These are phyloP conservation scores for Fusarium transvaalense DNA, from an alignment of 2,329 filamentous ascomycete genomes.

Conservation along the genomic window DNA sequence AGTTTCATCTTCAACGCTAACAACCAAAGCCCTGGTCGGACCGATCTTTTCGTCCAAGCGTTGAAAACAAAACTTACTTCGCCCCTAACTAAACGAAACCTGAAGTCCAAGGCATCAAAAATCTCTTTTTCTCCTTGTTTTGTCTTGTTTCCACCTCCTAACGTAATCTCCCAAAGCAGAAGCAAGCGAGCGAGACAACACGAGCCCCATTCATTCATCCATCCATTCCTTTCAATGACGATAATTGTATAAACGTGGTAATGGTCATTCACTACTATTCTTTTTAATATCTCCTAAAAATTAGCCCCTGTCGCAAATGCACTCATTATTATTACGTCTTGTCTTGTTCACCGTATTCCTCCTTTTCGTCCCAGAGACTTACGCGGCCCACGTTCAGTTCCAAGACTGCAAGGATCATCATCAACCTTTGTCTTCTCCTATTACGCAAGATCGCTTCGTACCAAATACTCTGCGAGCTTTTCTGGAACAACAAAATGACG, in stretches of 20 bases:
- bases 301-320: constrained; percentile 2
- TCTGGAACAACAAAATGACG: constrained; percentile 13
- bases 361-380: constrained; percentile 1
- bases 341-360: constrained; percentile 1
- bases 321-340: constrained; percentile 3
- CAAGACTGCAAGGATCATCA: constrained; percentile 31
- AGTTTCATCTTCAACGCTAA: constrained; percentile 1
- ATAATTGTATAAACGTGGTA: neutral
- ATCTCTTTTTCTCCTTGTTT: neutral
- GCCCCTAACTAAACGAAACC: neutral
- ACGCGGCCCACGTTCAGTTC: constrained; percentile 34
- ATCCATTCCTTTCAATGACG: constrained; percentile 12
- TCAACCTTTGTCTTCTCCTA: neutral
- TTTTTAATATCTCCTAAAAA: neutral
- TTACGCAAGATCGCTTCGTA: neutral
- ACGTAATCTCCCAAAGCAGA: constrained; percentile 1
- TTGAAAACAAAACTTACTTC: neutral
- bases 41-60: constrained; percentile 5
- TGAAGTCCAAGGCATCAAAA: constrained; percentile 1
- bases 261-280: neutral
- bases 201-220: constrained; percentile 6
- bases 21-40: neutral
- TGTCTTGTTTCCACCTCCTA: constrained; percentile 1
- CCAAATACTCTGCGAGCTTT: constrained; percentile 5
- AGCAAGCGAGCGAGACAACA: constrained; percentile 11